Conservation (phyloP, 2,329 filamentous ascomycete genomes). For the Penicillium sp. region DNA sequence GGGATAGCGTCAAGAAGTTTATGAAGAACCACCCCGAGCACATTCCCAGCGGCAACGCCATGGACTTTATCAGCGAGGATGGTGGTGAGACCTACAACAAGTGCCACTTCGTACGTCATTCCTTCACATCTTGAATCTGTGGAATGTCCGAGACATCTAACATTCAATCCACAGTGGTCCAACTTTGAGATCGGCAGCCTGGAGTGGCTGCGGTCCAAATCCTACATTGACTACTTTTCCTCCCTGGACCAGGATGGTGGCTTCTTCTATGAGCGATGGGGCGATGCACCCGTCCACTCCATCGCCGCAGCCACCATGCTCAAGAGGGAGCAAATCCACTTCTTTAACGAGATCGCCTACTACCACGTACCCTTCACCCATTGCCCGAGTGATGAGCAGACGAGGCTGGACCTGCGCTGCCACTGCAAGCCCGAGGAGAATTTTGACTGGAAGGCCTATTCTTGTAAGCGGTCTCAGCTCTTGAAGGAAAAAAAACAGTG, state of each 20-base stretch:
- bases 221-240: constrained; percentile 90
- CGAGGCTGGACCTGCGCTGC: constrained; percentile 80
- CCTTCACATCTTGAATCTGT: background rate
- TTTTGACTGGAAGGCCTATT: constrained; percentile 99
- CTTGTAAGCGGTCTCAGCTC: constrained; percentile 65
- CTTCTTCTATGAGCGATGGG: constrained; percentile 99
- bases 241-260: constrained; percentile 86
- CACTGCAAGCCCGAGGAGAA: constrained; percentile 95
- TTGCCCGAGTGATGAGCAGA: constrained; percentile 88
- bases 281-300: constrained; percentile 96
- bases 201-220: constrained; percentile 85
- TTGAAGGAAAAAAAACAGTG: background rate
- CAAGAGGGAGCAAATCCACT: constrained; percentile 92
- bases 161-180: constrained; percentile 71
- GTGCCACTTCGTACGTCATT: constrained; percentile 82
- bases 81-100: constrained; percentile 91
- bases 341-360: constrained; percentile 99
- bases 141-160: constrained; percentile 10
- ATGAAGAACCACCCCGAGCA: constrained; percentile 89
- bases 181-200: constrained; percentile 98
- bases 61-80: constrained; percentile 91
- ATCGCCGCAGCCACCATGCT: constrained; percentile 87
- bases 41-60: constrained; percentile 77
- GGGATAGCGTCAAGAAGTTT: constrained; percentile 94
- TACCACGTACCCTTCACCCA: constrained; percentile 98